Evolutionary conservation across 148 eudicot genomes (phyloP), one percentile per base, ranked within the genome.

Genomic region (Pouteria glomerata): DNA sequence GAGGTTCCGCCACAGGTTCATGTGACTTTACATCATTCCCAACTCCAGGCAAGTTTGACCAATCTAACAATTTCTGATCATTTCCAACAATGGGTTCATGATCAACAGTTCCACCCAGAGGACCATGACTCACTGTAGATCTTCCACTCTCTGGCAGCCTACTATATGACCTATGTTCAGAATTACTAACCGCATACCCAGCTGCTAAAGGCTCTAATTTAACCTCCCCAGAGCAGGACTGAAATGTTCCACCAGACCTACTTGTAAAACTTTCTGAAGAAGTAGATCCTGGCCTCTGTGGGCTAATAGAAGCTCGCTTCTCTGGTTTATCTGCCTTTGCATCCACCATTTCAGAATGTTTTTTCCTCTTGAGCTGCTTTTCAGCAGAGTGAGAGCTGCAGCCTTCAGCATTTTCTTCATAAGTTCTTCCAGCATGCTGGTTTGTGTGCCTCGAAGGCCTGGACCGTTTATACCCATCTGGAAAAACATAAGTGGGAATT

Each of bases 271-370:
- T 74, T 63, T 84, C 88, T 11, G 88, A 84, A 60, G 90, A 84
- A 66, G 74, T 70, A 58, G 82, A 76, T 48, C 76, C 86, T 23
- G 69, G 50, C 58, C 84, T 74, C 51, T 78, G 83, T 13, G 90
- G 93, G 78, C 93, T 86, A 24, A 82, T 63, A 41, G 88, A 86
- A 66, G 83, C 85, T 75, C 82, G 84, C 69, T 86, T 88, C 57
- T 56, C 82, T 27, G 76, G 73, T 50, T 65, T 79, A 39, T 82
- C 66, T 16, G 79, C 75, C n/a, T 76, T 81, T 45, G 68, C 35
- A 50, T 73, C 81, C 33, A 62, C 80, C 65, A 41, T 68, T 69
- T 80, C 82, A 72, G 86, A 70, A 66, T 84, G 76, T 19, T 75
- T 71, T 44, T 78, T 86, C 74, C 88, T 82, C 77, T 88, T 88